Evolutionary conservation across 202 grass and related monocot genomes (phyloP).

Genomic region (Panicum virgatum): DNA sequence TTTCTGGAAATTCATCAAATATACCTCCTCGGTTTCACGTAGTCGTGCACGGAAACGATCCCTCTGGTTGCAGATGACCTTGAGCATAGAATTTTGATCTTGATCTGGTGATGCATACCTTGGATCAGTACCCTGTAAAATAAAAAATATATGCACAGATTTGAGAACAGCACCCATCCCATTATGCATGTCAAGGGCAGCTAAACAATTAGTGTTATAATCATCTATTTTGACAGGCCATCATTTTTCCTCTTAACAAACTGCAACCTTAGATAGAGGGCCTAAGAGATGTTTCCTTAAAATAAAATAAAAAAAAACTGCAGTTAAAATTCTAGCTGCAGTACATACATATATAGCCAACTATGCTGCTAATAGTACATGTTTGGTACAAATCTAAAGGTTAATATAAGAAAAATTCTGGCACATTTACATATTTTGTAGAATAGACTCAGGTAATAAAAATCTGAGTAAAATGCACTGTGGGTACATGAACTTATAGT

Average conservation of each 20-base stretch:
- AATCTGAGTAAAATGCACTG: too few species aligned
- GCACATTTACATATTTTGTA: not conserved
- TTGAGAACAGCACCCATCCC: not conserved
- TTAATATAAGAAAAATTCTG: not conserved
- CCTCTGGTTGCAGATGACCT: conserved; percentile 99
- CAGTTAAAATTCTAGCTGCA: not conserved
- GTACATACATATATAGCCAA: not conserved
- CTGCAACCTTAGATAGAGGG: not conserved
- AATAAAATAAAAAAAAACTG: not conserved
- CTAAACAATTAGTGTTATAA: conserved; percentile 6
- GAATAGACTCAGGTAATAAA: not conserved
- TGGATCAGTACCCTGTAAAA: conserved; percentile 81
- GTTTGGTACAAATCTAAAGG: not conserved
- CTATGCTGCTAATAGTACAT: not conserved
- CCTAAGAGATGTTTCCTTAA: not conserved
- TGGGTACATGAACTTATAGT: too few species aligned
- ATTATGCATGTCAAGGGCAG: not conserved
- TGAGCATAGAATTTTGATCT: conserved; percentile 99
- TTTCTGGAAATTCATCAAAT: conserved; percentile 24
- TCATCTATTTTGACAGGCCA: not conserved
- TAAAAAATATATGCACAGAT: conserved; percentile 19
- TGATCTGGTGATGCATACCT: conserved; percentile 71
- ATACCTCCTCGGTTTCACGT: conserved; percentile 94
- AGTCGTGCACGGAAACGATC: conserved; percentile 88
- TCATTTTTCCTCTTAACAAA: conserved; percentile 17